Evolutionary conservation across 2,329 filamentous ascomycete species (phyloP), one percentile per base, ranked within the genome.

Genomic region (Tolypocladium guangdongense): DNA sequence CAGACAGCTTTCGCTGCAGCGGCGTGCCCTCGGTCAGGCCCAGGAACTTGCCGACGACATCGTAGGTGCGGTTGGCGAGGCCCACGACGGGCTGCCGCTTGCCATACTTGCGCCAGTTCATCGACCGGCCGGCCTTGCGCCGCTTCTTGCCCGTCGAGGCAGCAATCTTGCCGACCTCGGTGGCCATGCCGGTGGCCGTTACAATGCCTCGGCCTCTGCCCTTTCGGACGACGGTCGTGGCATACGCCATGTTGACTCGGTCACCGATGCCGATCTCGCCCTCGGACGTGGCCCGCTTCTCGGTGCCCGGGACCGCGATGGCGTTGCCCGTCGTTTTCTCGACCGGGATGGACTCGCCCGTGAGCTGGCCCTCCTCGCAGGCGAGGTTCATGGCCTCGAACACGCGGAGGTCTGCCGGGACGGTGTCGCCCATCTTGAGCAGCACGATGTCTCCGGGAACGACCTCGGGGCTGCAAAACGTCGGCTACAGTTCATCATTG

Each of bases 281-380:
- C 57, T 78, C 74, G 4, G 62, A 63, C 3, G 66, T 64, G 49
- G 74, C 76, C 3, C 59, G 60, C 54, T 64, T 80, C 66, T 70
- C 83, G 63, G 66, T 74, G 60, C 62, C 73, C 4, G 72, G 73
- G 7, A 70, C 64, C 7, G 61, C 52, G 27, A 79, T 75, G 55
- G 71, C 68, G 60, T 75, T 74, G 22, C 80, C 74, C 24, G 77
- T 72, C 45, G 78, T 75, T 71, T 90, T 87, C 64, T 83, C 81
- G 30, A 87, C 84, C 7, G 86, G 84, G 18, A 87, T 74, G 4
- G 87, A 87, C 68, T 91, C 87, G 62, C 87, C 87, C 7, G 87
- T 90, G 46, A 90, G 77, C 50, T 87, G 82, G 47, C 85, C 84
- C 68, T 90, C 87, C 60, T 95, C 89, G 63, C 86, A 89, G 56